Conservation (phyloP, 164 flowering plant genomes). For the Chloranthus sessilifolius region DNA sequence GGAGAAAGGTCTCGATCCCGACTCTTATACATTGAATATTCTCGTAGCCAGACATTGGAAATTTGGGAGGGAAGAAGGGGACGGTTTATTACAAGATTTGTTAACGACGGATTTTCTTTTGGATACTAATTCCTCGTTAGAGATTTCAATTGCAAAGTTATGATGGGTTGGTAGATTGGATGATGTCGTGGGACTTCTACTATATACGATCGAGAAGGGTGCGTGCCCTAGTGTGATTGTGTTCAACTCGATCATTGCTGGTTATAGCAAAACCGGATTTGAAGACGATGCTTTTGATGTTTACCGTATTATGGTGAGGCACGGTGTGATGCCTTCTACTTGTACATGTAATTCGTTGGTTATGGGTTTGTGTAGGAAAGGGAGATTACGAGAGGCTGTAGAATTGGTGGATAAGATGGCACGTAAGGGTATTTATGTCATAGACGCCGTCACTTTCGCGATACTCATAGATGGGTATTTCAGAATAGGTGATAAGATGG, state of each 20-base stretch:
- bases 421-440: conserved; percentile 53
- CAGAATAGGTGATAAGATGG: conserved; percentile 41
- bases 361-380: conserved; percentile 53
- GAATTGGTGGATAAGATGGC: conserved; percentile 56
- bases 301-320: conserved; percentile 48
- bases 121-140: conserved; percentile 35
- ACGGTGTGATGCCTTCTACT: conserved; percentile 60
- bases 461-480: conserved; percentile 73
- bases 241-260: conserved; percentile 76
- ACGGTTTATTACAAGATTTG: conserved; percentile 44
- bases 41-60: conserved; percentile 58
- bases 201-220: conserved; percentile 64
- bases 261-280: conserved; percentile 57
- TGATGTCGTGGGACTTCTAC: conserved; percentile 50
- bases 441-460: conserved; percentile 64
- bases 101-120: conserved; percentile 28
- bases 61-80: conserved; percentile 51
- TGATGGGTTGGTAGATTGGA: conserved; percentile 80
- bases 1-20: conserved; percentile 51
- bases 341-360: conserved; percentile 73
- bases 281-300: conserved; percentile 60
- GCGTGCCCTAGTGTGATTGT: conserved; percentile 52
- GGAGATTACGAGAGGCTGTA: conserved; percentile 55
- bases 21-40: conserved; percentile 67
- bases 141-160: conserved; percentile 48